Conservation (phyloP, 2,329 filamentous ascomycete species). For the Trichoderma breve region DNA sequence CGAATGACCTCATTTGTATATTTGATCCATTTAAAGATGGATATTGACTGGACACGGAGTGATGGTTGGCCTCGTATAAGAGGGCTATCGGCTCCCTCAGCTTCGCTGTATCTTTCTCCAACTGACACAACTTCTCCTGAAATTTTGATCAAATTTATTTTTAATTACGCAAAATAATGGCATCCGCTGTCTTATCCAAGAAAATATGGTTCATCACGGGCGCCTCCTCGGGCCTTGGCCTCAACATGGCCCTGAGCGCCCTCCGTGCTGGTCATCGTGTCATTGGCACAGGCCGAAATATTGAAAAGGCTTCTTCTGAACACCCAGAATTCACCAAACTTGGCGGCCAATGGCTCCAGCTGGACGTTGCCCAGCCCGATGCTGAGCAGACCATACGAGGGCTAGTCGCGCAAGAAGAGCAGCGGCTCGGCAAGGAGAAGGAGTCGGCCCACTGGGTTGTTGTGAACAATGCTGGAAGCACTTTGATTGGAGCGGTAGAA, state of each 20-base stretch:
- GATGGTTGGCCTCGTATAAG: background rate
- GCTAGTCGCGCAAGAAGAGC: background rate
- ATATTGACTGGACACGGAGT: background rate
- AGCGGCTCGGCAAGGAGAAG: background rate
- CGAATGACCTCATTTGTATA: background rate
- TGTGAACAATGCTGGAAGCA: slow-evolving; percentile 5
- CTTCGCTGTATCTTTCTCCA: background rate
- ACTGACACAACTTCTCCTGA: background rate
- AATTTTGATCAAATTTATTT: background rate
- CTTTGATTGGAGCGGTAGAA: slow-evolving; percentile 1
- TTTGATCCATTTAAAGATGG: background rate
- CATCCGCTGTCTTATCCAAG: background rate
- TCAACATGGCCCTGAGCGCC: slow-evolving; percentile 41
- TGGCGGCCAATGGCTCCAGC: slow-evolving; percentile 27
- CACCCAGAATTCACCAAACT: slow-evolving; percentile 21
- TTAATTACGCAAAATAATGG: background rate
- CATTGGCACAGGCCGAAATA: slow-evolving; percentile 46
- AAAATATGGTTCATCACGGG: slow-evolving; percentile 50
- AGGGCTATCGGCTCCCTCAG: background rate
- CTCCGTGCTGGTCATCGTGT: slow-evolving; percentile 46
- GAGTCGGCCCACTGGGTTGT: background rate
- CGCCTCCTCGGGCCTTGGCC: slow-evolving; percentile 47
- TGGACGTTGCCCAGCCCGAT: slow-evolving; percentile 31
- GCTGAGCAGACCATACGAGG: slow-evolving; percentile 7
- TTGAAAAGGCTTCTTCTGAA: slow-evolving; percentile 22